phyloP scores from a whole-genome alignment of 1,284 basidiomycete genomes.

The Veloporphyrellus conicus region DNA sequence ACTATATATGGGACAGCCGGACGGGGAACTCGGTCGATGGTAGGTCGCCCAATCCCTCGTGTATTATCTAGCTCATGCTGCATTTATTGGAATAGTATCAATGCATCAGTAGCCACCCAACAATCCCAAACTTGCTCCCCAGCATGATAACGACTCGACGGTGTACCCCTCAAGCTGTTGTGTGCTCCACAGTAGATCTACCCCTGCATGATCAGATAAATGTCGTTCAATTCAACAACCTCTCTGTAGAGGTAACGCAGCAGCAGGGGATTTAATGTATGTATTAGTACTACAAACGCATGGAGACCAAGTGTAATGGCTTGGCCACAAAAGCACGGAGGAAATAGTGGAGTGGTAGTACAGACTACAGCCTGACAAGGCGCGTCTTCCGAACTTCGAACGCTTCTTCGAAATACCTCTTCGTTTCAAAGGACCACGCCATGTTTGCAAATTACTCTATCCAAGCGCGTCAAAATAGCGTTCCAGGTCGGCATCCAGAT shows the following conservation, averaged over 20 bases:
- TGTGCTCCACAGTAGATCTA: constrained; percentile 17
- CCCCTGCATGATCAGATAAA: constrained; percentile 5
- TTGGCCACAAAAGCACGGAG: constrained; percentile 1
- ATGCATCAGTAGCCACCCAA: neutral
- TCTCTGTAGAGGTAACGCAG: constrained; percentile 4
- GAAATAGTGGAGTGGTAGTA: neutral
- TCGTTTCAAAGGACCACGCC: constrained; percentile 57
- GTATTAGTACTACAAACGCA: constrained; percentile 15
- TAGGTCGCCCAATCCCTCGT: constrained; percentile 5
- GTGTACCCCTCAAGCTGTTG: constrained; percentile 4
- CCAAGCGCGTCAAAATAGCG: constrained; percentile 46
- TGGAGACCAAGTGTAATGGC: neutral
- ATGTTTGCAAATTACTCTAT: constrained; percentile 49
- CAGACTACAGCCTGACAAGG: constrained; percentile 18
- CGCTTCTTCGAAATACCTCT: constrained; percentile 49
- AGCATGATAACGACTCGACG: neutral
- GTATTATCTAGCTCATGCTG: constrained; percentile 1
- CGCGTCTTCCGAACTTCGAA: constrained; percentile 22
- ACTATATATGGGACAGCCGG: neutral
- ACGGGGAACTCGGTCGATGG: constrained; percentile 10
- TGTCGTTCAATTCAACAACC: constrained; percentile 8
- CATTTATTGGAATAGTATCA: constrained; percentile 5
- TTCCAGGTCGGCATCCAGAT: constrained; percentile 46
- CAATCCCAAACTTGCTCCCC: neutral
- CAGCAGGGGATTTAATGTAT: constrained; percentile 13